A percentile compares a stretch with the other conserved stretches of the same genome.
phyloP scores from a whole-genome alignment of 805 yeast genomes.

The Wickerhamiella vanderwaltii region DNA sequence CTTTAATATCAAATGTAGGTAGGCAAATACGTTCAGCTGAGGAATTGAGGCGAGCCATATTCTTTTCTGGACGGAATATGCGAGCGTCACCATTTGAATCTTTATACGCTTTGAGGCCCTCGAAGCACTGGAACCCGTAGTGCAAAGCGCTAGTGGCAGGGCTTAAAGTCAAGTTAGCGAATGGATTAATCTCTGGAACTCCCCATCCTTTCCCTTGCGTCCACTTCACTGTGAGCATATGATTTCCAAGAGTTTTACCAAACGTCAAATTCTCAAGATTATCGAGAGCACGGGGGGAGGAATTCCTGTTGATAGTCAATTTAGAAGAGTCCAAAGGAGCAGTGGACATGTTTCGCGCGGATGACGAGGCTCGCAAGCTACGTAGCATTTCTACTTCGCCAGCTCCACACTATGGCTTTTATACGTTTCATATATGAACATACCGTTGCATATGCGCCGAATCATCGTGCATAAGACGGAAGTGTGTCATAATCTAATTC shows the following conservation, averaged over 20 bases:
- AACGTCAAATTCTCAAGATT: slow-evolving; percentile 55
- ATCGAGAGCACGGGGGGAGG: slow-evolving; percentile 40
- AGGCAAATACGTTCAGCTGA: slow-evolving; percentile 82
- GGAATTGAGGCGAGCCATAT: slow-evolving; percentile 81
- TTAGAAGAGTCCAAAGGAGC: slow-evolving; percentile 42
- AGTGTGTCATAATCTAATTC: no score
- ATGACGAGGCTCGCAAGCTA: neutral
- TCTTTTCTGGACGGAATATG: slow-evolving; percentile 82
- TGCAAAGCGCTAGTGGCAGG: slow-evolving; percentile 89
- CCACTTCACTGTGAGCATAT: slow-evolving; percentile 86
- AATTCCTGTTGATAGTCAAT: slow-evolving; percentile 36
- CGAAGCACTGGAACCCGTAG: slow-evolving; percentile 89
- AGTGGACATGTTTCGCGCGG: neutral
- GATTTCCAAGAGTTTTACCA: slow-evolving; percentile 71
- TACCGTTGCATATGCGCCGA: no score
- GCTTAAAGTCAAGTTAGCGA: slow-evolving; percentile 63
- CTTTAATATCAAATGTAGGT: slow-evolving; percentile 74
- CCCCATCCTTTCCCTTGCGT: slow-evolving; percentile 68
- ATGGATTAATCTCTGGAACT: slow-evolving; percentile 78
- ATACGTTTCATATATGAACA: no score
- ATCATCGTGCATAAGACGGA: no score
- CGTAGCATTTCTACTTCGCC: no score
- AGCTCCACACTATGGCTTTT: no score
- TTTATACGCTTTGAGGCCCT: slow-evolving; percentile 88
- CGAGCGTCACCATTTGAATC: slow-evolving; percentile 48